These are phyloP conservation scores for Tuber borchii DNA, from an alignment of 495 filamentous ascomycete species.

Conservation along the genomic window DNA sequence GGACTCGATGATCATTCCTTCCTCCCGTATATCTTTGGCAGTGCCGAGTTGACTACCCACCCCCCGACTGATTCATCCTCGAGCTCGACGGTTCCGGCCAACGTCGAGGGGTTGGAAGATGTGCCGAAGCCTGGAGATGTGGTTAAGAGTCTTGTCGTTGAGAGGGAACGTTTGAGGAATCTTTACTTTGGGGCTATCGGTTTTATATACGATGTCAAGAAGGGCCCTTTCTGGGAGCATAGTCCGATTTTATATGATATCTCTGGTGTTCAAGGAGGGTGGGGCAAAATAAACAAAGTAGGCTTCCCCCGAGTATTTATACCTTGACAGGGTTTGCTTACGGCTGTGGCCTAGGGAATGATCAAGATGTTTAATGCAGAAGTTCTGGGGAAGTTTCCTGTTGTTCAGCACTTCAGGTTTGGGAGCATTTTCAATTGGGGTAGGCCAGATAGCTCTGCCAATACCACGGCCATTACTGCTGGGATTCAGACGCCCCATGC, in stretches of 20 bases:
- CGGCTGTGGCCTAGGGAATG: slow-evolving; percentile 51
- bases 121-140: slow-evolving; percentile 67
- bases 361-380: slow-evolving; percentile 91
- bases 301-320: slow-evolving; percentile 17
- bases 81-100: slow-evolving; percentile 48
- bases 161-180: slow-evolving; percentile 62
- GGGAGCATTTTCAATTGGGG: slow-evolving; percentile 50
- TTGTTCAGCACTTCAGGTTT: slow-evolving; percentile 98
- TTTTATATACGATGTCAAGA: slow-evolving; percentile 98
- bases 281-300: slow-evolving; percentile 98
- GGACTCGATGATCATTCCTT: slow-evolving; percentile 96
- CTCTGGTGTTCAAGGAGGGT: slow-evolving; percentile 78
- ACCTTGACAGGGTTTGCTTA: slow-evolving; percentile 10
- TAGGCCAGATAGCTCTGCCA: background rate
- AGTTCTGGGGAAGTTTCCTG: slow-evolving; percentile 85
- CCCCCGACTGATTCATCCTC: slow-evolving; percentile 61
- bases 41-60: slow-evolving; percentile 63
- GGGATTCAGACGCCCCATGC: background rate
- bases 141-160: slow-evolving; percentile 58
- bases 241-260: slow-evolving; percentile 94
- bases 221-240: slow-evolving; percentile 96
- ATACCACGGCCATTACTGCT: background rate
- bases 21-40: slow-evolving; percentile 93
- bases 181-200: slow-evolving; percentile 98
- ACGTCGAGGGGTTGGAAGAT: slow-evolving; percentile 59